phyloP scores from a whole-genome alignment of 257 asterid genomes.

The Plantago ovata region DNA sequence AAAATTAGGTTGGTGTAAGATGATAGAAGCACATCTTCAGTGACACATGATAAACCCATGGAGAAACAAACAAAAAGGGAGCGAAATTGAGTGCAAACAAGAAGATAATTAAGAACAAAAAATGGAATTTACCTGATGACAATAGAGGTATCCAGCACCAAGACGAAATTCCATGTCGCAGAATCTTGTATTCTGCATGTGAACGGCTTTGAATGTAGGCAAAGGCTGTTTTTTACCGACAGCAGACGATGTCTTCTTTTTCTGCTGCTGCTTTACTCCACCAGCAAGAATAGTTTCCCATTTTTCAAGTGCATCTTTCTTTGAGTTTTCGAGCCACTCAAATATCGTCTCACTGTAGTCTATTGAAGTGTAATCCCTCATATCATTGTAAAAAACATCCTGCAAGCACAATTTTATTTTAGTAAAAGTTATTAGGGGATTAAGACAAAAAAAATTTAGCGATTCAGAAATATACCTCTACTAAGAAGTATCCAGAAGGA shows the following conservation, averaged over 20 bases:
- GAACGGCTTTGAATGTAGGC: constrained; percentile 55
- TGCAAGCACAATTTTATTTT: constrained; percentile 25
- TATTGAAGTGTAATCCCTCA: constrained; percentile 48
- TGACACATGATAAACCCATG: not conserved
- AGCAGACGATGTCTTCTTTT: constrained; percentile 55
- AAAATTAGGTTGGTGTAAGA: not conserved
- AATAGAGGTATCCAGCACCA: constrained; percentile 86
- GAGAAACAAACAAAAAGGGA: not conserved
- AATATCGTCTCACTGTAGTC: constrained; percentile 78
- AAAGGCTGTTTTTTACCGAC: constrained; percentile 36
- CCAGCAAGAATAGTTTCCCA: constrained; percentile 77
- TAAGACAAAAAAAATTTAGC: constrained; percentile 11
- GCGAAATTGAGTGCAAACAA: constrained; percentile 30
- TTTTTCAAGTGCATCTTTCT: constrained; percentile 65
- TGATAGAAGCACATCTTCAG: not conserved
- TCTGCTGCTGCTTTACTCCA: constrained; percentile 53
- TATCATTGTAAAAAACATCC: constrained; percentile 81
- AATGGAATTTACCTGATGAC: constrained; percentile 69
- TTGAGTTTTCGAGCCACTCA: constrained; percentile 74
- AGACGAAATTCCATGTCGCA: constrained; percentile 71
- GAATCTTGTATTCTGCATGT: constrained; percentile 66
- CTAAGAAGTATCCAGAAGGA: constrained; percentile 87
- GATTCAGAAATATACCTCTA: constrained; percentile 51
- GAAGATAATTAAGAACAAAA: constrained; percentile 2
- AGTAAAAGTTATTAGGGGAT: constrained; percentile 7